A percentile compares a stretch with the other conserved stretches of the same genome.
Conservation (phyloP, 2,329 filamentous ascomycete species). For the Sporothrix schenckii region DNA sequence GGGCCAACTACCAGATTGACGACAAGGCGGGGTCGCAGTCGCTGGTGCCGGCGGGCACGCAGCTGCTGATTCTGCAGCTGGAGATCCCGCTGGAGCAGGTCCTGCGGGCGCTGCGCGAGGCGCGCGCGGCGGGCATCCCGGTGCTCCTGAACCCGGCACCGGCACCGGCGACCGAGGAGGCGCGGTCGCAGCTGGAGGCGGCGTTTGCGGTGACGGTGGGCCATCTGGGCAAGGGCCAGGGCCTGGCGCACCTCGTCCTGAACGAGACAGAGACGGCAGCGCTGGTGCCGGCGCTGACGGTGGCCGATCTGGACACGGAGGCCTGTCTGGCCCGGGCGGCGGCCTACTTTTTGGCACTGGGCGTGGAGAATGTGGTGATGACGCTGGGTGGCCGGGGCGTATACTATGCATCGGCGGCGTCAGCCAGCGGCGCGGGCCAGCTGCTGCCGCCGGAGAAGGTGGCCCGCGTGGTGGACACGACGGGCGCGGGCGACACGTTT, state of each 20-base stretch:
- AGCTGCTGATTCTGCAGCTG: slow-evolving; percentile 62
- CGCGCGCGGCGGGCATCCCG: slow-evolving; percentile 47
- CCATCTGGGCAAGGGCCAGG: slow-evolving; percentile 33
- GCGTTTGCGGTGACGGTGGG: slow-evolving; percentile 45
- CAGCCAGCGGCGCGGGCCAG: slow-evolving; percentile 44
- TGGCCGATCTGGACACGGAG: slow-evolving; percentile 43
- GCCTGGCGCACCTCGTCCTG: slow-evolving; percentile 68
- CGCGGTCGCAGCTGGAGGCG: slow-evolving; percentile 59
- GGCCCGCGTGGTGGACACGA: slow-evolving; percentile 84
- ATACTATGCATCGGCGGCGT: slow-evolving; percentile 59
- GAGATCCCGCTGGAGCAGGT: slow-evolving; percentile 61
- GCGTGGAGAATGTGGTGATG: slow-evolving; percentile 77
- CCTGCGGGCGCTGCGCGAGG: slow-evolving; percentile 52
- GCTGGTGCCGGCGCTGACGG: slow-evolving; percentile 55
- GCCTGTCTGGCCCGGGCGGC: slow-evolving; percentile 47
- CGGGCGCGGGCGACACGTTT: slow-evolving; percentile 92
- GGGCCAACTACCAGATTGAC: slow-evolving; percentile 64
- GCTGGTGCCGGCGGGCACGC: slow-evolving; percentile 46
- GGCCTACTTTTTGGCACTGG: slow-evolving; percentile 59
- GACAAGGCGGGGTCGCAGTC: slow-evolving; percentile 43
- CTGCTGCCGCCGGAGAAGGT: slow-evolving; percentile 64
- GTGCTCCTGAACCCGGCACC: slow-evolving; percentile 74
- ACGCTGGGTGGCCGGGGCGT: slow-evolving; percentile 83
- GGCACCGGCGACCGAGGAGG: slow-evolving; percentile 61
- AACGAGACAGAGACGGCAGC: slow-evolving; percentile 74